phyloP scores from a whole-genome alignment of 2,329 filamentous ascomycete genomes.

The Sarocladium oryzae region DNA sequence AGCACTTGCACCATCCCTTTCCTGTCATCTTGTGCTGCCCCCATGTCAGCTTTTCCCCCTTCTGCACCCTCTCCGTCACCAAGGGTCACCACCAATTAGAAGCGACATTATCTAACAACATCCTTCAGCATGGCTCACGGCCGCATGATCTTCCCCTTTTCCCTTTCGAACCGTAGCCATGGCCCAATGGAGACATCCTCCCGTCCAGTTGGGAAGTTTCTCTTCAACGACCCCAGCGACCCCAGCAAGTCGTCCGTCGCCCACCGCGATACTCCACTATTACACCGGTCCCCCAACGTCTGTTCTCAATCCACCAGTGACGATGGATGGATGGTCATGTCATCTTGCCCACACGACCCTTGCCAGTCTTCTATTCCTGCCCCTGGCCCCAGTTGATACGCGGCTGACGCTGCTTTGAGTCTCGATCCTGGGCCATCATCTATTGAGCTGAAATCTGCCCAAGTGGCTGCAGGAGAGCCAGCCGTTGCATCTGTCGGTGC shows the following conservation, averaged over 20 bases:
- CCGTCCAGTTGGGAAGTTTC: not conserved
- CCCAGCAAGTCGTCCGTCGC: not conserved
- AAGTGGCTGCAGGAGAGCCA: constrained; percentile 1
- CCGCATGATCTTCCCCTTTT: not conserved
- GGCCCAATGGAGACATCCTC: constrained; percentile 1
- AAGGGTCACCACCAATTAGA: not conserved
- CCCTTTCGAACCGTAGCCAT: not conserved
- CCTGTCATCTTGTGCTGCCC: not conserved
- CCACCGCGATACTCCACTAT: not conserved
- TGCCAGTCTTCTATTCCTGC: not conserved
- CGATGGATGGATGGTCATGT: constrained; percentile 1
- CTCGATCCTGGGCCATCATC: not conserved
- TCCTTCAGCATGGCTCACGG: not conserved
- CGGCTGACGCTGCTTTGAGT: not conserved
- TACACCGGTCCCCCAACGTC: not conserved
- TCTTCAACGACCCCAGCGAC: not conserved
- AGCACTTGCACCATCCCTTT: no score
- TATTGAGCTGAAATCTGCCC: not conserved
- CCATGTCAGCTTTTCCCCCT: not conserved
- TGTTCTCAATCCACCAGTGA: not conserved
- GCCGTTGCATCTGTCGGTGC: no score
- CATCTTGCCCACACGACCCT: not conserved
- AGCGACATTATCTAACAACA: no score
- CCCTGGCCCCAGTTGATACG: not conserved
- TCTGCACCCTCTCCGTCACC: no score